phyloP scores from a whole-genome alignment of 2,329 filamentous ascomycete genomes.

The Fusarium sp. region DNA sequence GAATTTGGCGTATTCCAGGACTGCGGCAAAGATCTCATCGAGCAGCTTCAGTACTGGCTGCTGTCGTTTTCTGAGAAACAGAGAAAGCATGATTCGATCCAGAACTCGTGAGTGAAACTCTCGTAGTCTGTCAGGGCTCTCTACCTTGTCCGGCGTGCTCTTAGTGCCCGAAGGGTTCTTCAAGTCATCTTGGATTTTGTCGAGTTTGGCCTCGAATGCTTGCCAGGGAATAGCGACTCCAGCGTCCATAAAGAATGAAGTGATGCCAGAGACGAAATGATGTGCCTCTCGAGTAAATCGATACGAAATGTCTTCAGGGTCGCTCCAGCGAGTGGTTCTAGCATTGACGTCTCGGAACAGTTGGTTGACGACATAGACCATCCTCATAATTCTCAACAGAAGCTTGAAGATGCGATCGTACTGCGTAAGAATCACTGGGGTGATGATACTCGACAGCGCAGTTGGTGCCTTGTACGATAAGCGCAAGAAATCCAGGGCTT shows the following conservation, averaged over 20 bases:
- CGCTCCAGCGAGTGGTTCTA: constrained; percentile 53
- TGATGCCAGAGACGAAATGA: constrained; percentile 81
- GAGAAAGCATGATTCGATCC: constrained; percentile 80
- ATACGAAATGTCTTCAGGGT: constrained; percentile 59
- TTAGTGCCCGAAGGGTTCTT: constrained; percentile 58
- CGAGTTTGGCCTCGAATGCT: constrained; percentile 76
- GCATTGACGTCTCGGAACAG: constrained; percentile 71
- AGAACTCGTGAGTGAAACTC: constrained; percentile 80
- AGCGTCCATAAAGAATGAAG: constrained; percentile 84
- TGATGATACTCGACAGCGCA: constrained; percentile 81
- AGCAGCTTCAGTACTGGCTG: constrained; percentile 79
- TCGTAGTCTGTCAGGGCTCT: constrained; percentile 76
- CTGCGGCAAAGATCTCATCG: constrained; percentile 80
- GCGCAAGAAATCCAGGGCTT: constrained; percentile 93
- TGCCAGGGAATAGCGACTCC: constrained; percentile 83
- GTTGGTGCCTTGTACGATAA: constrained; percentile 85
- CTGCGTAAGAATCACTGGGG: constrained; percentile 76
- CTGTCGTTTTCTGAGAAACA: constrained; percentile 83
- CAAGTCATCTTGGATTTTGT: constrained; percentile 72
- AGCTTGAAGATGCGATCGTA: constrained; percentile 91
- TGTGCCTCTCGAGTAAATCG: constrained; percentile 83
- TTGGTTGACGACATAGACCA: constrained; percentile 81
- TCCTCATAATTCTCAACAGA: constrained; percentile 81
- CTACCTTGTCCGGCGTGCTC: constrained; percentile 48
- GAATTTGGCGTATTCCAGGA: constrained; percentile 79